These are phyloP conservation scores for Logfia minima DNA, from an alignment of 129 eudicot genomes.

Conservation along the genomic window DNA sequence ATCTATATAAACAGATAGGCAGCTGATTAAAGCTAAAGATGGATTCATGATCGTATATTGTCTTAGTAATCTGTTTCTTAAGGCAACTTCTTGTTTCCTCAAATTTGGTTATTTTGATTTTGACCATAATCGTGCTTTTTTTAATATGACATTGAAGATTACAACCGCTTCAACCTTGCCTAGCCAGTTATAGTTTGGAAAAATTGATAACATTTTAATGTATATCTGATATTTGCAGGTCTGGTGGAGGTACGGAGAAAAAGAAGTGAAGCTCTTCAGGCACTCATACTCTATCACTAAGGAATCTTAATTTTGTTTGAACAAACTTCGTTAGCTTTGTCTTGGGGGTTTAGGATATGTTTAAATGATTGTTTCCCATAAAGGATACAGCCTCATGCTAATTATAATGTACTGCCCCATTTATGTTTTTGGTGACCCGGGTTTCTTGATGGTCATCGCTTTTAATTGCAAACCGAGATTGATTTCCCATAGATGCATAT, in stretches of 20 bases:
- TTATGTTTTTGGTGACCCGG: neutral
- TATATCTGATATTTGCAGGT: constrained; percentile 32
- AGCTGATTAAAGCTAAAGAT: neutral
- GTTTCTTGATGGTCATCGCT: neutral
- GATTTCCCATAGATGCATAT: neutral
- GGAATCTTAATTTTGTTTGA: neutral
- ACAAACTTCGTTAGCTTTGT: neutral
- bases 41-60: neutral
- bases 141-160: no score
- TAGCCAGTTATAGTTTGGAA: neutral
- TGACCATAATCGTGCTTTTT: no score
- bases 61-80: no score
- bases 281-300: neutral
- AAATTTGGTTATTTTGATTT: no score
- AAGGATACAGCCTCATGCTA: no score
- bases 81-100: no score
- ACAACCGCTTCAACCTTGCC: neutral
- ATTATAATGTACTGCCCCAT: neutral
- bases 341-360: neutral
- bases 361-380: neutral
- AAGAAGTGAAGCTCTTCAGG: constrained; percentile 36
- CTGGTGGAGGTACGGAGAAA: constrained; percentile 53
- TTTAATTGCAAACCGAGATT: neutral
- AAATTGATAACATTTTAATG: neutral
- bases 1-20: neutral